Evolutionary conservation across 768 basidiomycete species (phyloP), one percentile per base, ranked within the genome.

Genomic region (Dentipellis fragilis): DNA sequence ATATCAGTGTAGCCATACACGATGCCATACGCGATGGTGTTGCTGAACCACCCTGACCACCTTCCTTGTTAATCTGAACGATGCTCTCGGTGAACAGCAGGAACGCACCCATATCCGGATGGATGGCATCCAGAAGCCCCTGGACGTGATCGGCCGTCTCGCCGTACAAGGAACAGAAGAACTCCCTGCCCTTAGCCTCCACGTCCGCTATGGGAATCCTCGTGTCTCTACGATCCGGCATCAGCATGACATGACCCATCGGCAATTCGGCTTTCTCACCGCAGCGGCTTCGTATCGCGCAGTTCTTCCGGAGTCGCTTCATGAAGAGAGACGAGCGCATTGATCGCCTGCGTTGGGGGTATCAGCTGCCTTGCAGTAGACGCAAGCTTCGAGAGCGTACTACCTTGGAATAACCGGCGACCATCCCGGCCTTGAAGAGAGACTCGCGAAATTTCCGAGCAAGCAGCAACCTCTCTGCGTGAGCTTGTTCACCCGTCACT

Each of bases 71-170:
- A 29, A 29, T 29, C 29, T 6, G 29, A 29, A 22, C 19, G n/a
- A 50, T 1, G 51, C 8, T 37, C 11, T 42, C 49, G 19, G n/a
- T n/a, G 38, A 48, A 17, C 19, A 23, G 21, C 36, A 10, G 34
- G 29, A 10, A 19, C 23, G 62, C 75, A 84, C 85, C 83, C 64
- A 86, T 70, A 62, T 87, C 85, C 0, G 84, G 84, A 65, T 83
- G 83, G 29, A 79, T 73, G 10, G 67, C 59, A 60, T 72, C 67
- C 16, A 87, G 64, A n/a, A 84, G 58, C 2, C 52, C 57, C 57
- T 79, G 77, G 3, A 84, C 77, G 2, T 64, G 46, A 23, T 71
- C 65, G 7, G 81, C 76, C 2, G 79, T 80, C 37, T 79, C 75
- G 14, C 83, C 82, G 57, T 87, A 86, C 14, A 79, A 71, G 4